Evolutionary conservation across 768 basidiomycete species (phyloP).

Genomic region (Coprinellus micaceus): DNA sequence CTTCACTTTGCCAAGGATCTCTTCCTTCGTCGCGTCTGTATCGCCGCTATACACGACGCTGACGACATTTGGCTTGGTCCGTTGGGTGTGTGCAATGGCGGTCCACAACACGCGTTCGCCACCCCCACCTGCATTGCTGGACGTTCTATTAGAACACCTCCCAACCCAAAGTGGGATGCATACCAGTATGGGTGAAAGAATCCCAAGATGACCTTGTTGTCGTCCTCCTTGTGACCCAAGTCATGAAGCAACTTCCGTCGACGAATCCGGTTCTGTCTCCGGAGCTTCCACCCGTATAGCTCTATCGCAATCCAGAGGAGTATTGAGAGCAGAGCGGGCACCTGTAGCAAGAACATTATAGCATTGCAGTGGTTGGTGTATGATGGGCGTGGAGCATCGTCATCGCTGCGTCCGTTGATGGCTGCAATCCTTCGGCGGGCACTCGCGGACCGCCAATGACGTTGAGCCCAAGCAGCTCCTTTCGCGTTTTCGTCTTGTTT

Average conservation of each 20-base stretch:
- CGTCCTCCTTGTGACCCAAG: constrained; percentile 22
- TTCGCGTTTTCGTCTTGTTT: neutral
- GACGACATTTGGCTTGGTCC: constrained; percentile 57
- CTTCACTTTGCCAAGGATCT: constrained; percentile 79
- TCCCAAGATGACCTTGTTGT: constrained; percentile 50
- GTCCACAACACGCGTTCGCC: constrained; percentile 96
- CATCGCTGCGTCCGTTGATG: too few species aligned
- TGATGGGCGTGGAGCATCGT: neutral
- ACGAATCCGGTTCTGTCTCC: constrained; percentile 15
- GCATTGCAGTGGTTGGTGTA: neutral
- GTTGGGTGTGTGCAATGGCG: constrained; percentile 75
- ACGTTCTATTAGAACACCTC: constrained; percentile 37
- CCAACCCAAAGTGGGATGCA: constrained; percentile 20
- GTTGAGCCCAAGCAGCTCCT: too few species aligned
- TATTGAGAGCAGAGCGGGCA: neutral
- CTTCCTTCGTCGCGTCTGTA: constrained; percentile 68
- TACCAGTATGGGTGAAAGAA: constrained; percentile 98
- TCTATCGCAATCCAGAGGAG: constrained; percentile 12
- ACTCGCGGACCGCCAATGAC: too few species aligned
- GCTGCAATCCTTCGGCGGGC: too few species aligned
- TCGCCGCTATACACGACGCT: constrained; percentile 91
- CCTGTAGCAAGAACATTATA: neutral
- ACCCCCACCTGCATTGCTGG: constrained; percentile 91
- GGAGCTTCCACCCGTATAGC: constrained; percentile 18
- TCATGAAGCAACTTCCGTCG: constrained; percentile 18